Evolutionary conservation across 108 stramenopile genomes (phyloP), one percentile per base, ranked within the genome.

Genomic region (Phaeodactylum tricornutum): DNA sequence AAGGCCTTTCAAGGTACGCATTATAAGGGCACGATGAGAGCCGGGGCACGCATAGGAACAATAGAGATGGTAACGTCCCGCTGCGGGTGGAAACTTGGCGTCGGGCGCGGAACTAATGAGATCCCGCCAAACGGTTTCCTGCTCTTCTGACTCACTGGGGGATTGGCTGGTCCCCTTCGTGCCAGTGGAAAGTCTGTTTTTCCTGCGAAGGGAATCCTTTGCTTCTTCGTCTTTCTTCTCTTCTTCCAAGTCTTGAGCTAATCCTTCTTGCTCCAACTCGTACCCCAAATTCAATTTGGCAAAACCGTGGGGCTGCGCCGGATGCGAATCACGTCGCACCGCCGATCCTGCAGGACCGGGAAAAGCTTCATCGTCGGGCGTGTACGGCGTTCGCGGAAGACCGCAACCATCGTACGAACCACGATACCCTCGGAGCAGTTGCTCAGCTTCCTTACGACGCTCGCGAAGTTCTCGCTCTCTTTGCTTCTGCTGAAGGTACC

Each of bases 1-100:
- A 21, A 99, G 66, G 11, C 95, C 95, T 39, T 95, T 91, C 34
- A 97, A 63, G 11, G 74, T 69, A 40, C 90, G 75, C 19, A 89
- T 74, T 20, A 93, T 77, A 23, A 87, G 61, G 12, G 79, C 74
- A 8, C 98, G 64, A 47, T 94, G 87, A 45, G 79, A 77, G 49
- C 86, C 79, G 3, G 86, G 86, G 53, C 81, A 83, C 7, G 81
- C 86, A 30, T 72, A 59, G 11, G 79, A 75, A 7, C 70, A 74
- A 59, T 83, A 87, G 22, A 87, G 47, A 59, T 87, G 86, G 47
- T 87, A 87, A 9, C 86, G 57, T 37, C 77, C 79, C 34, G 58
- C 58, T 53, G 81, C 79, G 1, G 81, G 77, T 24, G 79, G 77
- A 61, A 79, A 88, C 29, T 49, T 64, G 22, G 81, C 72, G 0